Evolutionary conservation across 1,139 yeast species (phyloP), one percentile per base, ranked within the genome.

Genomic region (Pichia cactophila): DNA sequence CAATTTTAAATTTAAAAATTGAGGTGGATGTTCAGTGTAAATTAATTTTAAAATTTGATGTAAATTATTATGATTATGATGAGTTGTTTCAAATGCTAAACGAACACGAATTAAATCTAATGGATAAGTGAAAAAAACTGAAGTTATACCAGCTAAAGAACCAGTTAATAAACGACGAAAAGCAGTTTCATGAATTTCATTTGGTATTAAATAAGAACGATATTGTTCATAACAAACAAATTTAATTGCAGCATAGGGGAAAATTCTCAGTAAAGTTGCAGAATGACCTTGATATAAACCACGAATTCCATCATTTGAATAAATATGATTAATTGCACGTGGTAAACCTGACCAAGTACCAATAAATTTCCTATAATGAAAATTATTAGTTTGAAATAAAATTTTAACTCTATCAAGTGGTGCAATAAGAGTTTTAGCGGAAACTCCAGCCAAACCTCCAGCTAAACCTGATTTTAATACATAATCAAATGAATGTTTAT

Each of bases 221-320:
- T 90, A 80, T 66, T 92, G 98, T 68, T 92, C 99, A 67, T 92
- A 92, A 5, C 95, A 90, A n/a, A 94, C 96, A 65, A 92, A 92
- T 65, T 92, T 94, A 62, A 92, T 86, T 16, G 97, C 96, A 4
- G 98, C 97, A 65, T 92, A 92, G 1, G 99, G 99, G 67, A 92
- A 92, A 9, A 92, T 88, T 54, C 99, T 74, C 42, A 90, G 66
- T 46, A 92, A 70, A 0, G 98, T 92, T 0, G 95, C 96, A 2
- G 95, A 86, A 66, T 92, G 98, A 38, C 99, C 99, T 61, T 90
- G 96, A 65, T 82, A 92, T 50, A 92, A 77, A 1, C 98, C 98
- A 43, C 70, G 56, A 1, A 81, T 48, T n/a, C 98, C 98, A 63
- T 87, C 95, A 40, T 71, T 72, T 8, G 60, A 51, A 70, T 81